phyloP scores from a whole-genome alignment of 306 rosid species.

The Vachellia pachyceras region DNA sequence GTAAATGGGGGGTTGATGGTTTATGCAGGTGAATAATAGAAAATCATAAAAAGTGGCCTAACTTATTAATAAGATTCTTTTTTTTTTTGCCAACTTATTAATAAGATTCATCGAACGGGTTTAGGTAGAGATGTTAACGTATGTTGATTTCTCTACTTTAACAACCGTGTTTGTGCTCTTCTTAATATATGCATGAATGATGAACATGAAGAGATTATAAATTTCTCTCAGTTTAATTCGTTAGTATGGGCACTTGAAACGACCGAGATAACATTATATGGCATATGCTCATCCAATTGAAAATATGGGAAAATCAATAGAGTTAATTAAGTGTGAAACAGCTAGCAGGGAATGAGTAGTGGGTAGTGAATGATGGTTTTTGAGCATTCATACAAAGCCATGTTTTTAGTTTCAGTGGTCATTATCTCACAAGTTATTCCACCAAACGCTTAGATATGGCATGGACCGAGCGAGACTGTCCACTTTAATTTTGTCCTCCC shows the following conservation, averaged over 20 bases:
- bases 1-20: background rate
- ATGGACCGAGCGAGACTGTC: background rate
- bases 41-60: background rate
- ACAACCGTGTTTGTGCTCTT: background rate
- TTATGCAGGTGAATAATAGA: background rate
- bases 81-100: too few species aligned
- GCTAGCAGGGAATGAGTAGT: slow-evolving; percentile 38
- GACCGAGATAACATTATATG: background rate
- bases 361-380: slow-evolving; percentile 5
- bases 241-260: background rate
- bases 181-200: background rate
- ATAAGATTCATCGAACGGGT: slow-evolving; percentile 3
- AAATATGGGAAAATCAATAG: background rate
- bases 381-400: slow-evolving; percentile 8
- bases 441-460: background rate
- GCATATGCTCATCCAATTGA: background rate
- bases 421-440: slow-evolving; percentile 9
- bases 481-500: background rate
- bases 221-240: background rate
- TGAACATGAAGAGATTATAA: background rate
- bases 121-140: background rate
- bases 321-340: slow-evolving; percentile 17
- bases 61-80: background rate
- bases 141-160: background rate
- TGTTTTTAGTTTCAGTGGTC: slow-evolving; percentile 11